Evolutionary conservation across 1,284 basidiomycete genomes (phyloP).

Genomic region (Megacollybia platyphylla): DNA sequence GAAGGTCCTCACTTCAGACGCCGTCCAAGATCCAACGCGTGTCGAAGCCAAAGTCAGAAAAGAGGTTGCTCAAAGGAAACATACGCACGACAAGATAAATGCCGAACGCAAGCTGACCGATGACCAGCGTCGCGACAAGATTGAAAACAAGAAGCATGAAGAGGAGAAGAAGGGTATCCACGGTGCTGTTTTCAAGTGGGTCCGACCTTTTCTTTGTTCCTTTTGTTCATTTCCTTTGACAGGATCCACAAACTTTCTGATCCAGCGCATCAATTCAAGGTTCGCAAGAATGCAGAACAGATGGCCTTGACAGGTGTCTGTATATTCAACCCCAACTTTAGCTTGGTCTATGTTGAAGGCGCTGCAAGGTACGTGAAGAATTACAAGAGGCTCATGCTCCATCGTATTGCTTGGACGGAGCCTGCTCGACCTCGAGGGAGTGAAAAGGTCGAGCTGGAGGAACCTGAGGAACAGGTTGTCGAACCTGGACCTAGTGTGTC

Average conservation of each 20-base stretch:
- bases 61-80: constrained; percentile 85
- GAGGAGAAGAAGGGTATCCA: constrained; percentile 84
- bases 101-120: constrained; percentile 82
- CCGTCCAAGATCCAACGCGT: constrained; percentile 93
- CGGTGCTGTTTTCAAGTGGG: constrained; percentile 84
- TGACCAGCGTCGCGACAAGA: constrained; percentile 81
- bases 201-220: constrained; percentile 10
- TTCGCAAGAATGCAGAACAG: constrained; percentile 92
- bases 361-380: constrained; percentile 76
- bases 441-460: constrained; percentile 56
- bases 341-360: constrained; percentile 90
- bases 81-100: constrained; percentile 90
- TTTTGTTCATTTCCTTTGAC: constrained; percentile 4
- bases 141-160: constrained; percentile 71
- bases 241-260: constrained; percentile 87
- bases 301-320: constrained; percentile 78
- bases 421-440: constrained; percentile 68
- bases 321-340: constrained; percentile 83
- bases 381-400: constrained; percentile 82
- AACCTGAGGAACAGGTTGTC: constrained; percentile 17
- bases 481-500: constrained; percentile 9
- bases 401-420: constrained; percentile 92
- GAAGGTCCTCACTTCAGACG: constrained; percentile 95
- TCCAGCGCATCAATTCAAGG: constrained; percentile 91
- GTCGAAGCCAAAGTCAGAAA: constrained; percentile 91